Base-by-base conservation (phyloP, 2,329 filamentous ascomycete species). In the Fusarium agapanthi region DNA sequence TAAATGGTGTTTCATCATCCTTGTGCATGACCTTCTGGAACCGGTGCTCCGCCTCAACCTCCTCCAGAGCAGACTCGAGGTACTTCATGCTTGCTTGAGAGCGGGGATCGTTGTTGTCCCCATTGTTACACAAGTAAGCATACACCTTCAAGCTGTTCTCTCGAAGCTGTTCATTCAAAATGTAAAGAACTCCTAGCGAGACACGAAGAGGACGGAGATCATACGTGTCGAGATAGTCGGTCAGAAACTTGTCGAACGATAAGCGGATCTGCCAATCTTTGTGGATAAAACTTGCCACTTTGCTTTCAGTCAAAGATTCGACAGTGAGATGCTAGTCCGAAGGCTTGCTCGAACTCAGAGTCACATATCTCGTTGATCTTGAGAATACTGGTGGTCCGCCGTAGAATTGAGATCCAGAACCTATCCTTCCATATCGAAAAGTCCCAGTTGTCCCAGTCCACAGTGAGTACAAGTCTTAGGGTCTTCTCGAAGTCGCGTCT, bases 91-190 rank as follows among this genome's bases (percentile, higher is more conserved):
- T 22, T 5, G 11, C 34, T 38, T n/a, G 7, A 0, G 50, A 7
- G 4, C 24, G 24, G 1, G 20, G 24, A 10, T 53, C 8, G 5
- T 18, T 28, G 3, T 4, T 22, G 13, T 28, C 14, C 1, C 20
- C 34, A 0, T 28, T 18, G 2, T 38, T 26, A 1, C n/a, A 38
- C 7, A 53, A 1, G 7, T 22, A 18, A 0, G 50, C 24, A 13
- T 9, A 53, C 1, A 18, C 7, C 0, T 18, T 37, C 6, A 53
- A 4, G 5, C 0, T 18, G 0, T 1, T 14, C 3, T 53, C 24
- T 28, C 20, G 34, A 1, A 53, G 20, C 0, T 26, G 14, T 10
- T 3, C 1, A 53, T 53, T 34, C 24, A 38, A 5, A 0, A 38
- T 38, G 2, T n/a, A 38, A 10, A 4, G 34, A n/a, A n/a, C 2